Evolutionary conservation across 148 eudicot genomes (phyloP).

Genomic region (Oxyria digyna): DNA sequence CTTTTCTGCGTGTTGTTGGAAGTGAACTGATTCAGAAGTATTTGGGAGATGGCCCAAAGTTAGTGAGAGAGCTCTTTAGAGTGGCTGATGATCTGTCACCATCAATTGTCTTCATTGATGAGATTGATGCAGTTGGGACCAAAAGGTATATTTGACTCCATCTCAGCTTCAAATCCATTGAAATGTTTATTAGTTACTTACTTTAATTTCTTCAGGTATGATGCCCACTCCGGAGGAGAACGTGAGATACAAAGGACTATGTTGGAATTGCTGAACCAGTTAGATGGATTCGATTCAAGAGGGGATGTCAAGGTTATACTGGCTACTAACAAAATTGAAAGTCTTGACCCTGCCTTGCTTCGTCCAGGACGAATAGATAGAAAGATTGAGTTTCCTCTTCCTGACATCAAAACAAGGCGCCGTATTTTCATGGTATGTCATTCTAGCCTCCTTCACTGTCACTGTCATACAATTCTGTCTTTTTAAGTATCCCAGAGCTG

Average conservation of each 20-base stretch:
- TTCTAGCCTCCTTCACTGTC: no score
- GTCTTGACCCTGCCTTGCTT: conserved; percentile 10
- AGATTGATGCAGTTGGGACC: conserved; percentile 9
- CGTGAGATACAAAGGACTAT: conserved; percentile 11
- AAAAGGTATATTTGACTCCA: conserved; percentile 8
- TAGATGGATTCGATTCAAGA: conserved; percentile 8
- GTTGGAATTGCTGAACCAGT: conserved; percentile 10
- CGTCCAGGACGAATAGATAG: conserved; percentile 11
- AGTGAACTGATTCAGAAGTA: conserved; percentile 31
- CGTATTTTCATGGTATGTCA: conserved; percentile 2
- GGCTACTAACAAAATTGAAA: conserved; percentile 10
- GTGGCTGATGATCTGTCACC: conserved; percentile 24
- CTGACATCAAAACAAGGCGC: conserved; percentile 9
- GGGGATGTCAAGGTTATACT: conserved; percentile 8
- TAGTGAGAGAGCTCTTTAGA: conserved; percentile 23
- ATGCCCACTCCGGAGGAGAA: conserved; percentile 10
- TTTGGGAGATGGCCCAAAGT: conserved; percentile 27
- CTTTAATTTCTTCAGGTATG: conserved; percentile 5
- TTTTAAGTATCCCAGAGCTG: neutral
- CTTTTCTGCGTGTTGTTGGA: conserved; percentile 33
- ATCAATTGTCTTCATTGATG: conserved; percentile 10
- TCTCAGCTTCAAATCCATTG: neutral
- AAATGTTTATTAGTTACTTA: neutral
- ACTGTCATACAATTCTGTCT: no score
- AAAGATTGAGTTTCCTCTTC: conserved; percentile 9